Evolutionary conservation across 306 rosid genomes (phyloP).

Genomic region (Begonia loranthoides): DNA sequence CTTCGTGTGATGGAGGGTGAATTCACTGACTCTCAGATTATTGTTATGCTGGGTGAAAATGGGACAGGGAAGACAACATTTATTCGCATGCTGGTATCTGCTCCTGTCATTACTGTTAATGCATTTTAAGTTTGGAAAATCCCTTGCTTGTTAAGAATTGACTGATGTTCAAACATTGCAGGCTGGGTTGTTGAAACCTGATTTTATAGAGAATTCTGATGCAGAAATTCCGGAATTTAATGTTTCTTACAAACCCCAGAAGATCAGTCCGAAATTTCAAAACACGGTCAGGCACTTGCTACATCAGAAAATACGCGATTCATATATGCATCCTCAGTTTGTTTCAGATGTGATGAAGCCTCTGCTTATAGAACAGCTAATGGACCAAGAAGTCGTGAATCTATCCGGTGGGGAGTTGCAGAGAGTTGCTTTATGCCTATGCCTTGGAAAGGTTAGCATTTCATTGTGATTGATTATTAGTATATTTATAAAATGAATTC

Average conservation of each 20-base stretch:
- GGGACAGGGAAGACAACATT: conserved; percentile 99
- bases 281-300: conserved; percentile 71
- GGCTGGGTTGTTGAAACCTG: conserved; percentile 98
- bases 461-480: too few relatives aligned
- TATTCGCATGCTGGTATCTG: conserved; percentile 91
- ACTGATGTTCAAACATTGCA: conserved; percentile 17
- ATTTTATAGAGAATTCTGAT: conserved; percentile 48
- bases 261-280: conserved; percentile 80
- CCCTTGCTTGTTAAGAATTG: not conserved
- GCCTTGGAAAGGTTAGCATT: conserved; percentile 83
- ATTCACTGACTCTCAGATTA: conserved; percentile 93
- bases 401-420: conserved; percentile 99
- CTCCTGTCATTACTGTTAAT: too few relatives aligned
- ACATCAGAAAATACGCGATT: conserved; percentile 73
- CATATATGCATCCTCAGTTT: conserved; percentile 87
- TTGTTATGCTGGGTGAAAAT: conserved; percentile 98
- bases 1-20: conserved; percentile 84
- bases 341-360: conserved; percentile 97
- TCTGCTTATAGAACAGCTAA: conserved; percentile 88
- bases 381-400: conserved; percentile 96
- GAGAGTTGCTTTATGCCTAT: conserved; percentile 87
- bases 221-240: conserved; percentile 90
- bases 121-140: not conserved
- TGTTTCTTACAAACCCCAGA: conserved; percentile 97
- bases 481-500: too few relatives aligned